Conservation (phyloP, 2,329 filamentous ascomycete species). For the Fusarium musae region DNA sequence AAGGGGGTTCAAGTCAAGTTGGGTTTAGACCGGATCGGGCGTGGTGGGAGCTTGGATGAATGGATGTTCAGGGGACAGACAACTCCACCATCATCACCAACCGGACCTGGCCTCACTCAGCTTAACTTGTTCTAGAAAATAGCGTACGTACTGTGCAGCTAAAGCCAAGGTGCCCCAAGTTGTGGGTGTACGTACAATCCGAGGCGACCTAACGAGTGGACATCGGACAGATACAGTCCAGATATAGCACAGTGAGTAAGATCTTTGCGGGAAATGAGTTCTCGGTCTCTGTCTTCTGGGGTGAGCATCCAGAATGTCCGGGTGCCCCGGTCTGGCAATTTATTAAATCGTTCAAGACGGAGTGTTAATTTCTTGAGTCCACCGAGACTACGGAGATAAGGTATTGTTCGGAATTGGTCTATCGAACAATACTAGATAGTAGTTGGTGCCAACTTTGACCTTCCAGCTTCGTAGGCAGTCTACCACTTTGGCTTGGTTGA, state of each 20-base stretch:
- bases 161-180: slow-evolving; percentile 14
- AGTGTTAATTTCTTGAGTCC: slow-evolving; percentile 43
- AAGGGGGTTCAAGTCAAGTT: slow-evolving; percentile 43
- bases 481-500: background rate
- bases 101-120: background rate
- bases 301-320: slow-evolving; percentile 29
- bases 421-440: background rate
- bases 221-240: background rate
- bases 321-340: slow-evolving; percentile 42
- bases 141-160: slow-evolving; percentile 29
- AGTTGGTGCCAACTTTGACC: background rate
- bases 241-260: slow-evolving; percentile 22
- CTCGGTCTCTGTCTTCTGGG: slow-evolving; percentile 30
- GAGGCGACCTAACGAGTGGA: slow-evolving; percentile 18
- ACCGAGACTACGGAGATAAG: slow-evolving; percentile 30
- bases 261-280: slow-evolving; percentile 43
- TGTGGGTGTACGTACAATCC: slow-evolving; percentile 9
- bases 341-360: slow-evolving; percentile 38
- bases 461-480: background rate
- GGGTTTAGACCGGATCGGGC: slow-evolving; percentile 34
- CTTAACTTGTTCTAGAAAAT: slow-evolving; percentile 32
- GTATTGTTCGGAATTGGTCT: background rate
- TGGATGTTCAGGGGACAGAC: slow-evolving; percentile 25
- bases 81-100: slow-evolving; percentile 31
- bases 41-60: background rate